phyloP scores from a whole-genome alignment of 768 basidiomycete genomes.

The Boletus speciosus region DNA sequence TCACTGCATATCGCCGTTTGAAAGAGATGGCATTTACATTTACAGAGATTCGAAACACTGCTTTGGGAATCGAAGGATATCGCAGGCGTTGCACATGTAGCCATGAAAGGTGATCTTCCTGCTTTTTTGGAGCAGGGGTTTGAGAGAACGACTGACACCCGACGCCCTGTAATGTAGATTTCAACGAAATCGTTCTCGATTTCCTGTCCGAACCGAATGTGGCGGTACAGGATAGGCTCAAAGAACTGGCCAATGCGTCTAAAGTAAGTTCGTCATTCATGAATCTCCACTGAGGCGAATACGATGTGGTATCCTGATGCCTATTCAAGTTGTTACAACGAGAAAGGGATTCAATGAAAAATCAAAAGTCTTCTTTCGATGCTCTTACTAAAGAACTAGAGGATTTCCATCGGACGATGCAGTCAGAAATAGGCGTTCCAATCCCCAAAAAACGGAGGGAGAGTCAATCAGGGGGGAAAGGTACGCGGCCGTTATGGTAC shows the following conservation, averaged over 20 bases:
- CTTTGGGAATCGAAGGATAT: slow-evolving; percentile 19
- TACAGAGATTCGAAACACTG: slow-evolving; percentile 12
- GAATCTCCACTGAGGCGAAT: background rate
- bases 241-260: slow-evolving; percentile 10
- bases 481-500: background rate
- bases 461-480: background rate
- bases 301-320: background rate
- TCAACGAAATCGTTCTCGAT: slow-evolving; percentile 19
- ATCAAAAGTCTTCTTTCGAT: slow-evolving; percentile 12
- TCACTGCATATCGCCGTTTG: background rate
- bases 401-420: background rate
- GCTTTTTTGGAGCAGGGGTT: background rate
- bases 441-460: background rate
- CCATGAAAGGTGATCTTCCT: slow-evolving; percentile 9
- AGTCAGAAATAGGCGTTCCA: background rate
- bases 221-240: slow-evolving; percentile 8
- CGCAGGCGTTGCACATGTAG: slow-evolving; percentile 13
- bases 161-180: slow-evolving; percentile 4
- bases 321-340: slow-evolving; percentile 9
- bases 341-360: slow-evolving; percentile 4
- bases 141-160: background rate
- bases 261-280: slow-evolving; percentile 2
- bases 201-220: slow-evolving; percentile 13
- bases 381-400: slow-evolving; percentile 9
- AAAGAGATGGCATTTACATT: background rate